Evolutionary conservation across 2,329 filamentous ascomycete genomes (phyloP), one percentile per base, ranked within the genome.

Genomic region (Diaporthe vaccinii): DNA sequence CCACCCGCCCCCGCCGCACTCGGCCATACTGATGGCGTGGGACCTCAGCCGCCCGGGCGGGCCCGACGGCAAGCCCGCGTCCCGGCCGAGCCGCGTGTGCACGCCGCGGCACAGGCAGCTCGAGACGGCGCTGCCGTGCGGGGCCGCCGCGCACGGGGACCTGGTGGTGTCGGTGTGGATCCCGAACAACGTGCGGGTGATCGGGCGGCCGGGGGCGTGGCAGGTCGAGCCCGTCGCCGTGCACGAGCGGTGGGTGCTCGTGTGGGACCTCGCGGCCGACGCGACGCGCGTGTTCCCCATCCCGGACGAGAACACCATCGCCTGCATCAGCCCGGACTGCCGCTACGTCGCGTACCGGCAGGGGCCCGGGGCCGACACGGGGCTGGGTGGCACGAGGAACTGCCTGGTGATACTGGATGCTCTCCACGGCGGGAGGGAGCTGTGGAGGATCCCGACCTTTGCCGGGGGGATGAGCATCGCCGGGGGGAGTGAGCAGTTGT

Each of bases 121-220:
- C n/a, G 83, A 84, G 49, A 84, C 84, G 0, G 84, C 84, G 3
- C 79, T 85, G 2, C 84, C 84, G 0, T 82, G 79, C 9, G 81
- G 82, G 17, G 79, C 85, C 1, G 80, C 80, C 2, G 82, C 84
- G 0, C 84, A 85, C 72, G 84, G 83, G 22, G 82, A 80, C 67
- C 78, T 82, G 0, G 82, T 82, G 10, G 82, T 85, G 0, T 85
- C 84, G 8, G 83, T 85, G 36, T 86, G 84, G 84, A 85, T 86
- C 57, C 84, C 84, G 0, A 83, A 84, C 4, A 80, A 78, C 34
- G 84, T 84, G 74, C 83, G 82, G 5, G 81, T 82, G 17, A 79
- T 84, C 4, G 78, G 79, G 4, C 73, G 78, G 0, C 78, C 79
- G 0, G 80, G 81, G 1, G 82, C 80, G 1, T 85, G 79, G 75